Evolutionary conservation across 192 early-diverging fungal genomes (phyloP).

Genomic region (Backusella morwellensis): DNA sequence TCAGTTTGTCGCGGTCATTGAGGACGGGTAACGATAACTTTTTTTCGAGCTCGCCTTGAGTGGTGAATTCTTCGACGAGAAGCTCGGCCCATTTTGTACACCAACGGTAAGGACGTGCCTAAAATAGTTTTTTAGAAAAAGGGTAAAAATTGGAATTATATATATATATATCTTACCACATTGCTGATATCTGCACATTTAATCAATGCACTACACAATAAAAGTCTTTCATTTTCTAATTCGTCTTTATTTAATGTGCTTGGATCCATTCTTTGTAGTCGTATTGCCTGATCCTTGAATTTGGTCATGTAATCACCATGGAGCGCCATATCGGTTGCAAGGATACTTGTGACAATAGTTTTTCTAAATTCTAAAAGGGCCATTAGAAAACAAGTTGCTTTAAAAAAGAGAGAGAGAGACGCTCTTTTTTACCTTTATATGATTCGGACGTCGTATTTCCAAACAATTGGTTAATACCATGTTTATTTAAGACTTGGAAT

Average conservation of each 20-base stretch:
- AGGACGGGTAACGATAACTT: slow-evolving; percentile 60
- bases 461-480: slow-evolving; percentile 33
- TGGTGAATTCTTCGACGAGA: slow-evolving; percentile 65
- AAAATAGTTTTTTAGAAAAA: neutral
- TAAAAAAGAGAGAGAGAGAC: slow-evolving; percentile 1
- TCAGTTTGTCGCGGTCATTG: slow-evolving; percentile 48
- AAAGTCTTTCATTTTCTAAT: slow-evolving; percentile 54
- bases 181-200: slow-evolving; percentile 86
- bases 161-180: slow-evolving; percentile 43
- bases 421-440: slow-evolving; percentile 36
- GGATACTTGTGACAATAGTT: slow-evolving; percentile 65
- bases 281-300: slow-evolving; percentile 59
- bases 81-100: slow-evolving; percentile 68
- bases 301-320: slow-evolving; percentile 77
- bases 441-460: slow-evolving; percentile 10
- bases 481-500: slow-evolving; percentile 62
- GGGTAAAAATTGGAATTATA: neutral
- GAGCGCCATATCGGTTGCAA: slow-evolving; percentile 82
- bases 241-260: slow-evolving; percentile 34
- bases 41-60: slow-evolving; percentile 73
- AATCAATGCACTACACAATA: slow-evolving; percentile 68
- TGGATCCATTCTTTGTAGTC: slow-evolving; percentile 38
- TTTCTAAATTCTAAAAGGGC: slow-evolving; percentile 58
- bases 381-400: neutral
- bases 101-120: slow-evolving; percentile 69